A percentile compares a stretch with the other conserved stretches of the same genome.
These are phyloP conservation scores for Pulveroboletus sp. DNA, from an alignment of 768 basidiomycete species.

Conservation along the genomic window DNA sequence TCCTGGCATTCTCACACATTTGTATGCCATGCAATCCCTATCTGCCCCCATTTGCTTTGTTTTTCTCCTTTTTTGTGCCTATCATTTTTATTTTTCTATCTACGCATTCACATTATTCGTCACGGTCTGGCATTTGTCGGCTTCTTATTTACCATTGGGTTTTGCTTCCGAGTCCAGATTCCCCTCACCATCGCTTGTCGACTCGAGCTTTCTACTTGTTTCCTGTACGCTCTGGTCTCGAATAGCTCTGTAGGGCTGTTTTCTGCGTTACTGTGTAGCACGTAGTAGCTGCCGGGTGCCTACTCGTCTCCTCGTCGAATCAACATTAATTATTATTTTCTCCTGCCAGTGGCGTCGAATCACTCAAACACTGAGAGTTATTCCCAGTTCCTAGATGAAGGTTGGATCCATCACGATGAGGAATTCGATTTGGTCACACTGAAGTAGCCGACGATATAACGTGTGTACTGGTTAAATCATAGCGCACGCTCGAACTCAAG, in stretches of 20 bases:
- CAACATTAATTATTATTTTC: conserved; percentile 24
- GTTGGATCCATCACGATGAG: no score
- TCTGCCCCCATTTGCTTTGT: conserved; percentile 24
- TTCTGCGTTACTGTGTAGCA: conserved; percentile 33
- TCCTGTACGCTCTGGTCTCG: conserved; percentile 29
- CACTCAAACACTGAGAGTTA: no score
- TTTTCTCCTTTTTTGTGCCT: conserved; percentile 12
- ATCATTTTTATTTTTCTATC: conserved; percentile 31
- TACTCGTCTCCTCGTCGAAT: conserved; percentile 24
- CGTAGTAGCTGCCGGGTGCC: conserved; percentile 35
- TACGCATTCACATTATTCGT: conserved; percentile 30
- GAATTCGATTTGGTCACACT: no score
- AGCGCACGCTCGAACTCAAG: no score
- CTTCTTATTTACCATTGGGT: conserved; percentile 27
- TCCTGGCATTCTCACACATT: conserved; percentile 19
- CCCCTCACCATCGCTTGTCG: conserved; percentile 13
- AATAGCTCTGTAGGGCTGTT: conserved; percentile 23
- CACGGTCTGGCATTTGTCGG: conserved; percentile 22
- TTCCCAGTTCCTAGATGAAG: no score
- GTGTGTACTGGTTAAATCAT: no score
- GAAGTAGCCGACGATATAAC: no score
- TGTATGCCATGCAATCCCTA: conserved; percentile 25
- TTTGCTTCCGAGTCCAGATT: conserved; percentile 1
- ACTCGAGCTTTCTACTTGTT: conserved; percentile 29
- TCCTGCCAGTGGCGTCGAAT: no score